phyloP scores from a whole-genome alignment of 345 rosid genomes.

The Sisymbrium altissimum region DNA sequence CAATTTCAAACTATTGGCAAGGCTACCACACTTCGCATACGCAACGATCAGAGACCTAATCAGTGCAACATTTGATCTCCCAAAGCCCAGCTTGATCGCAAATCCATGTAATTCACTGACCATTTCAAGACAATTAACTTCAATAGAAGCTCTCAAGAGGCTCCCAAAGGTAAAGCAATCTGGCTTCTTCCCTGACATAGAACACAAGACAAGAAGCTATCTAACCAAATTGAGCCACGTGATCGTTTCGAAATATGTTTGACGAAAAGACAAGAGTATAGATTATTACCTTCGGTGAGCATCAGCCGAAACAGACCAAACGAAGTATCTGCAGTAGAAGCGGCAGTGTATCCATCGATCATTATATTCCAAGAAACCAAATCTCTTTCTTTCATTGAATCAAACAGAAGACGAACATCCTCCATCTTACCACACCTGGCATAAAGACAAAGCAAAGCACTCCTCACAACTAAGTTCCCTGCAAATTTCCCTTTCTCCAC shows the following conservation, averaged over 20 bases:
- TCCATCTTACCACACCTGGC: constrained; percentile 53
- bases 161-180: constrained; percentile 66
- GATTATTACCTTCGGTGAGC: constrained; percentile 57
- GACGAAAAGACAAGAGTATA: not conserved
- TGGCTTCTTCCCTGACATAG: constrained; percentile 46
- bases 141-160: constrained; percentile 54
- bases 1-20: constrained; percentile 43
- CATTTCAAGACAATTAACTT: constrained; percentile 28
- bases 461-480: constrained; percentile 45
- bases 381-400: constrained; percentile 45
- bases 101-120: constrained; percentile 56
- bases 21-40: constrained; percentile 57
- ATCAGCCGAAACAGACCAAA: constrained; percentile 47
- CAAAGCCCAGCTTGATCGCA: constrained; percentile 46
- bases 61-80: constrained; percentile 34
- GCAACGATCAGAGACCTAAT: constrained; percentile 58
- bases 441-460: constrained; percentile 62
- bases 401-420: constrained; percentile 45
- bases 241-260: not conserved
- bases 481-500: constrained; percentile 48
- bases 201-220: constrained; percentile 6
- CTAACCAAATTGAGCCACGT: not conserved
- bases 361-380: constrained; percentile 63
- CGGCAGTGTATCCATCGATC: constrained; percentile 51
- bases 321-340: constrained; percentile 38